Percentiles rank a stretch among this genome's conserved stretches.
Evolutionary conservation across 306 rosid species (phyloP).

Genomic region (Carpinus fangiana): DNA sequence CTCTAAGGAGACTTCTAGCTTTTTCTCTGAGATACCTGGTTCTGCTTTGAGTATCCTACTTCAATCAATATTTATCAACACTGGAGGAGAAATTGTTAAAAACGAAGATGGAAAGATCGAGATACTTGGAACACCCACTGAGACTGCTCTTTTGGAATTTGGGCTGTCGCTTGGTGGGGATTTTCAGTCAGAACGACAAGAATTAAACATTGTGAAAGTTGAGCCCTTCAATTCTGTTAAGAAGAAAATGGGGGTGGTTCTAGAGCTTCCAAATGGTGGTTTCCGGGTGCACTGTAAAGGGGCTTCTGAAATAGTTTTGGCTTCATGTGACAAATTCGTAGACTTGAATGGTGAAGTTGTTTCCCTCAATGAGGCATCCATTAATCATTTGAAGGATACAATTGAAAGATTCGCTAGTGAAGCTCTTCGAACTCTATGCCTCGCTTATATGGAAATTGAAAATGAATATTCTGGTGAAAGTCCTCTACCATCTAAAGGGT

Average conservation of each 20-base stretch:
- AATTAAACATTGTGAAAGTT: constrained; percentile 61
- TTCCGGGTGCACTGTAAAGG: constrained; percentile 89
- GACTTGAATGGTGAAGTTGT: constrained; percentile 60
- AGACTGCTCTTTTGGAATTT: constrained; percentile 81
- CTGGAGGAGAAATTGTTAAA: constrained; percentile 91
- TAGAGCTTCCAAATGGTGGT: constrained; percentile 68
- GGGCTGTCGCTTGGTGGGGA: constrained; percentile 80
- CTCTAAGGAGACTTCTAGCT: constrained; percentile 45
- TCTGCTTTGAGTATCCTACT: constrained; percentile 60
- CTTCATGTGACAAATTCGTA: constrained; percentile 68
- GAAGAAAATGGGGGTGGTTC: constrained; percentile 85
- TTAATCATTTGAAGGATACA: constrained; percentile 47
- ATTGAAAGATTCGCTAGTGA: constrained; percentile 82
- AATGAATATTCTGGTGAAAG: constrained; percentile 51
- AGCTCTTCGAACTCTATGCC: constrained; percentile 94
- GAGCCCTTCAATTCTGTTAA: constrained; percentile 92
- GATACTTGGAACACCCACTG: constrained; percentile 92
- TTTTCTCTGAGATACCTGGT: constrained; percentile 63
- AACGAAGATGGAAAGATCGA: constrained; percentile 65
- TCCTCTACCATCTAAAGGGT: constrained; percentile 61
- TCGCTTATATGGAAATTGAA: constrained; percentile 71
- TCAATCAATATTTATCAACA: constrained; percentile 88
- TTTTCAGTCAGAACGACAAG: constrained; percentile 61
- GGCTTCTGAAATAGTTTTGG: constrained; percentile 87
- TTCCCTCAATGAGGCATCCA: constrained; percentile 59